Conservation (phyloP, 306 rosid species). For the Dalbergia cochinchinensis region DNA sequence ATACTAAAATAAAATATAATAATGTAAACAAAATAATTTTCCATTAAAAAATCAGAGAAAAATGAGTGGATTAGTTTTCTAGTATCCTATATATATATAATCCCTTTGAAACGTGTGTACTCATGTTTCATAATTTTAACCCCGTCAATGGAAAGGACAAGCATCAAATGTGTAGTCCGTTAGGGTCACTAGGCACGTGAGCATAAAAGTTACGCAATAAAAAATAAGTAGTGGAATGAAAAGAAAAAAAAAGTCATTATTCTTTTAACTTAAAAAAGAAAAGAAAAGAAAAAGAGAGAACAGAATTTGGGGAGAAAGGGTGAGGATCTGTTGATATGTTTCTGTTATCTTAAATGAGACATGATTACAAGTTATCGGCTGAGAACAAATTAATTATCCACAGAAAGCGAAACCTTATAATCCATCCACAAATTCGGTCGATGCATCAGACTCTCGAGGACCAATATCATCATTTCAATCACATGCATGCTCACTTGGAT, state of each 20-base stretch:
- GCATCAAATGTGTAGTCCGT: neutral
- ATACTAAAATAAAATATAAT: neutral
- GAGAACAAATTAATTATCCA: conserved; percentile 38
- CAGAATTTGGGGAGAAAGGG: neutral
- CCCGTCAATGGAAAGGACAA: conserved; percentile 20
- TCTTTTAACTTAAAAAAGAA: neutral
- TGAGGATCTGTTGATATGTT: neutral
- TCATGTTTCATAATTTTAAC: neutral
- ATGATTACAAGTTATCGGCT: conserved; percentile 44
- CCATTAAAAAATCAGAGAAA: neutral
- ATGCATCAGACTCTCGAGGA: conserved; percentile 11
- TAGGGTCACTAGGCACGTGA: neutral
- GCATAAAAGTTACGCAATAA: neutral
- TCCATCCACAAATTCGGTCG: conserved; percentile 23
- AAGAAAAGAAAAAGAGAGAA: neutral
- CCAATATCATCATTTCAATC: conserved; percentile 50
- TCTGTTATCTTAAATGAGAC: conserved; percentile 45
- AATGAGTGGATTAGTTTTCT: neutral
- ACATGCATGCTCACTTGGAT: conserved; percentile 40
- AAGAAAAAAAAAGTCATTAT: neutral
- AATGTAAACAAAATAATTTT: neutral
- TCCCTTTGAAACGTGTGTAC: neutral
- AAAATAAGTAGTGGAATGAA: neutral
- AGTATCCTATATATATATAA: neutral
- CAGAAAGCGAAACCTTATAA: conserved; percentile 49